Percentiles rank a stretch among this genome's conserved stretches.
These are phyloP conservation scores for Boletus subcaerulescens DNA, from an alignment of 768 basidiomycete species.

Conservation along the genomic window DNA sequence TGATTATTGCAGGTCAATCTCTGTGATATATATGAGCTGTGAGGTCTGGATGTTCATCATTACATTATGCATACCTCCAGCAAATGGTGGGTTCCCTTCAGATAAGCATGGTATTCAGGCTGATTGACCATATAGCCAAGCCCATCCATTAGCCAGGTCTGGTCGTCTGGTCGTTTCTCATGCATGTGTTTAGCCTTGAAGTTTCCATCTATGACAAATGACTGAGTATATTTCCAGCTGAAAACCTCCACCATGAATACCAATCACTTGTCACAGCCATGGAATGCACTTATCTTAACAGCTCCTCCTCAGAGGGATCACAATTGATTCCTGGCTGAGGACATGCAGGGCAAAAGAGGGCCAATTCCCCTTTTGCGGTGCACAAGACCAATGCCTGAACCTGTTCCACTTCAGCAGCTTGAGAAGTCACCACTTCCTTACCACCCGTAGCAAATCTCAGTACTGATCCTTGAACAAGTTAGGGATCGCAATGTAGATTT, in stretches of 20 bases:
- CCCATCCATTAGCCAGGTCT: neutral
- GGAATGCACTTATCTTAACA: too few species aligned
- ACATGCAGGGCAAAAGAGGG: slow-evolving; percentile 25
- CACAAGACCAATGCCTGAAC: neutral
- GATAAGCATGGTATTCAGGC: too few species aligned
- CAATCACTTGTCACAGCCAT: too few species aligned
- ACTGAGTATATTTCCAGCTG: neutral
- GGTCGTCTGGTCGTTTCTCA: neutral
- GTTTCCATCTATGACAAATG: neutral
- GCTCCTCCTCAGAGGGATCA: too few species aligned
- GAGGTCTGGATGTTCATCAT: too few species aligned
- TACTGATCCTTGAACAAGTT: slow-evolving; percentile 10
- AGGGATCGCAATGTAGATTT: too few species aligned
- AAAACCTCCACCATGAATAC: too few species aligned
- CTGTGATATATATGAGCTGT: too few species aligned
- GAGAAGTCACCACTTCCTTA: slow-evolving; percentile 14
- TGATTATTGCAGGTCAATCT: too few species aligned
- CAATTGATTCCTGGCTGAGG: slow-evolving; percentile 14
- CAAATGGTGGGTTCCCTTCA: too few species aligned
- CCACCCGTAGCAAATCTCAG: slow-evolving; percentile 11
- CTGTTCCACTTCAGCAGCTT: slow-evolving; percentile 22
- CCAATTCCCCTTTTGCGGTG: neutral
- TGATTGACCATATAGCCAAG: neutral
- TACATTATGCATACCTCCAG: too few species aligned
- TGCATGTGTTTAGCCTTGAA: neutral